phyloP scores from a whole-genome alignment of 495 filamentous ascomycete genomes.

The Aspergillus taichungensis region DNA sequence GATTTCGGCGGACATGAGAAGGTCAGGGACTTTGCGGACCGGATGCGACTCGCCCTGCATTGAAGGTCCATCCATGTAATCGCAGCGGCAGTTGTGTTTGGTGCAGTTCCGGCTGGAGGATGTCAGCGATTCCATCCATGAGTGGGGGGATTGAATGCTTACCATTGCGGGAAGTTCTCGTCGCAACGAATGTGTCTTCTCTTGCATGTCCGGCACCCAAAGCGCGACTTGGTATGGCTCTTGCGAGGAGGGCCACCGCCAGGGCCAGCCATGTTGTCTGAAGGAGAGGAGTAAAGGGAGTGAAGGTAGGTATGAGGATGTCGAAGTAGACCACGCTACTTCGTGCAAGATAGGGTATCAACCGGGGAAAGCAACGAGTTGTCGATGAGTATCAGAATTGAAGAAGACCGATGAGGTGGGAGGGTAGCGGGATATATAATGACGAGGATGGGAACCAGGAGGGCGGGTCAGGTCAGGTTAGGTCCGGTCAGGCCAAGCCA shows the following conservation, averaged over 20 bases:
- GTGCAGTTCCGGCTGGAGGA: constrained; percentile 84
- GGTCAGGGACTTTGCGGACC: constrained; percentile 63
- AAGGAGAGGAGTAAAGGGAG: neutral
- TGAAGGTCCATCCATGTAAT: constrained; percentile 76
- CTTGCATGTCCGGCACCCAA: constrained; percentile 97
- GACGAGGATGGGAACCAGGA: neutral
- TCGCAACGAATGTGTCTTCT: constrained; percentile 95
- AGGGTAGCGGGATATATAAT: neutral
- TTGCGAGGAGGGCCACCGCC: constrained; percentile 47
- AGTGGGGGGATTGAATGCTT: constrained; percentile 22
- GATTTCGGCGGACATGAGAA: constrained; percentile 74
- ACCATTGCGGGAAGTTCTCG: constrained; percentile 98
- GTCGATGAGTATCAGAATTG: no score
- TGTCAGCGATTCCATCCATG: neutral
- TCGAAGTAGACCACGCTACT: neutral
- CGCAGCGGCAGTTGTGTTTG: constrained; percentile 95
- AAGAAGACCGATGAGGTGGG: neutral
- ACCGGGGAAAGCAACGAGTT: no score
- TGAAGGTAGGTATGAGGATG: neutral
- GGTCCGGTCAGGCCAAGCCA: neutral
- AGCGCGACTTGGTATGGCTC: constrained; percentile 96
- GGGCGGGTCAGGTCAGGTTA: neutral
- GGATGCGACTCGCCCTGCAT: constrained; percentile 54
- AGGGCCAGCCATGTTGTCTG: constrained; percentile 37
- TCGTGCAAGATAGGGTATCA: no score